Percentiles rank a stretch among this genome's conserved stretches.
Evolutionary conservation across 306 rosid genomes (phyloP).

Genomic region (Prunus kanzakura): DNA sequence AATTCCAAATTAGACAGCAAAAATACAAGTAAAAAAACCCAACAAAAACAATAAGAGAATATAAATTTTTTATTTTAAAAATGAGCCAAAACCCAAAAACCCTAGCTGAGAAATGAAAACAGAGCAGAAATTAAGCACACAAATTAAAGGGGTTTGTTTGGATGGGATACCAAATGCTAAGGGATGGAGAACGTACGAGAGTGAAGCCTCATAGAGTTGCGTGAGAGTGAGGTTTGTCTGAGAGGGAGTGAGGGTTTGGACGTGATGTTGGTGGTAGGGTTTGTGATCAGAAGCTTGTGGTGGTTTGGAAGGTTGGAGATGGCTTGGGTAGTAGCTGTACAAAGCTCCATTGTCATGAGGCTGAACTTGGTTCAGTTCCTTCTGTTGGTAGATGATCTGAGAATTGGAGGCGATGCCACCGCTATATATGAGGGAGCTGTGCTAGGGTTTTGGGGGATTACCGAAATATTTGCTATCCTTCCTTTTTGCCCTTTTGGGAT

Average conservation of each 20-base stretch:
- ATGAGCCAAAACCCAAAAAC: neutral
- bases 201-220: conserved; percentile 3
- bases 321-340: conserved; percentile 16
- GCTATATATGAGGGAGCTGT: neutral
- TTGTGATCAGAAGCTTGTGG: neutral
- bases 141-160: neutral
- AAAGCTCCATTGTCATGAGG: conserved; percentile 25
- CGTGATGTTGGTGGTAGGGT: conserved; percentile 8
- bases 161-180: neutral
- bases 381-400: neutral
- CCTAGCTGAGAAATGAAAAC: neutral
- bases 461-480: too few relatives aligned
- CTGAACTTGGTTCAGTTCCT: neutral
- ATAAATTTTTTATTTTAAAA: neutral
- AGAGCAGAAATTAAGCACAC: neutral
- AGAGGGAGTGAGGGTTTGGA: conserved; percentile 9
- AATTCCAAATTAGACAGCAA: neutral
- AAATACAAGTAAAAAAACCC: neutral
- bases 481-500: too few relatives aligned
- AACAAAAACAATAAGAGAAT: neutral
- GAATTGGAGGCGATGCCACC: neutral
- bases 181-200: conserved; percentile 31
- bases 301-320: conserved; percentile 2
- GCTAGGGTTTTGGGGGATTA: conserved; percentile 16
- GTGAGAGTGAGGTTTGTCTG: neutral